These are phyloP conservation scores for Carex kokanica DNA, from an alignment of 176 grass and related monocot species.

Conservation along the genomic window DNA sequence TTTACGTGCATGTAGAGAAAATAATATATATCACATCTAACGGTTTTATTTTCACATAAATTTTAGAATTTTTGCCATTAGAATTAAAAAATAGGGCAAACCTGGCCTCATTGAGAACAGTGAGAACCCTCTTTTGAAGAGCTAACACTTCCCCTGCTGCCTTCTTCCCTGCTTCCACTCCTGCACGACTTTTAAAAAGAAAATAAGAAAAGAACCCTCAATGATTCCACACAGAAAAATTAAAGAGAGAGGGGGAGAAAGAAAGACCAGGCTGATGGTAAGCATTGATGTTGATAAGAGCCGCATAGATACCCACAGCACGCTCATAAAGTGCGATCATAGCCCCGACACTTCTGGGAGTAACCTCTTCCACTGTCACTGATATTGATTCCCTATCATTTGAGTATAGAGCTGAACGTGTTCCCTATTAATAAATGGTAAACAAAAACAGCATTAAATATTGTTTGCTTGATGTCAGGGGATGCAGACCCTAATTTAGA, in stretches of 20 bases:
- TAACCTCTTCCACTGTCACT: conserved; percentile 92
- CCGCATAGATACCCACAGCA: conserved; percentile 94
- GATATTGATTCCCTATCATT: conserved; percentile 93
- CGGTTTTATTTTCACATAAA: too few relatives aligned
- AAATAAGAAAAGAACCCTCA: conserved; percentile 3
- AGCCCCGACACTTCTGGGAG: conserved; percentile 81
- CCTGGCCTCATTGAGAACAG: conserved; percentile 90
- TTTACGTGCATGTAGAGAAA: too few relatives aligned
- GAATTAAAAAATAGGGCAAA: conserved; percentile 25
- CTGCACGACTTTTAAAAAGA: conserved; percentile 38
- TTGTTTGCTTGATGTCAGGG: not conserved
- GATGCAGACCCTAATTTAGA: not conserved
- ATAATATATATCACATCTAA: too few relatives aligned
- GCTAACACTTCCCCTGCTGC: conserved; percentile 95
- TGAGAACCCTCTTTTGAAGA: conserved; percentile 91
- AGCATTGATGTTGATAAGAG: conserved; percentile 94
- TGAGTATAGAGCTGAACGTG: conserved; percentile 92
- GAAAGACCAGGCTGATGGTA: conserved; percentile 92
- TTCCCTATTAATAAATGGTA: conserved; percentile 52
- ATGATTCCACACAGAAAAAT: conserved; percentile 11
- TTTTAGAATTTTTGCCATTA: too few relatives aligned
- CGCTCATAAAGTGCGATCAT: conserved; percentile 94
- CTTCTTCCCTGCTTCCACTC: conserved; percentile 98
- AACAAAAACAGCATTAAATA: not conserved
- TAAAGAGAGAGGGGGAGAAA: not conserved